Conservation (phyloP, 371 early-diverging fungal species). For the Lichtheimia hyalospora region DNA sequence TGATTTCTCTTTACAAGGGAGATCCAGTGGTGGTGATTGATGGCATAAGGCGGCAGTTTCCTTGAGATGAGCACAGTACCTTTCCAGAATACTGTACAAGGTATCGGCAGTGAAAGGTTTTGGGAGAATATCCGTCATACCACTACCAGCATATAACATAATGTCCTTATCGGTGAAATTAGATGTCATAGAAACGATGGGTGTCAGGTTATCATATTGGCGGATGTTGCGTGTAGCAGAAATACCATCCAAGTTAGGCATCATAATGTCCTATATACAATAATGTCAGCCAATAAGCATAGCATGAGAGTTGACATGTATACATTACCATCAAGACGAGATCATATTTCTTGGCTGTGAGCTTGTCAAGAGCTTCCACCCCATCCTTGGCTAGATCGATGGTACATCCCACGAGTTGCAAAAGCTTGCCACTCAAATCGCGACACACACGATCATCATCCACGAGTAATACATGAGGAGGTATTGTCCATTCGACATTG, state of each 20-base stretch:
- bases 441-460: conserved; percentile 78
- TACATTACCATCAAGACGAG: conserved; percentile 74
- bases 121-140: conserved; percentile 81
- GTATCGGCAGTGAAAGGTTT: conserved; percentile 73
- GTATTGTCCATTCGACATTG: conserved; percentile 55
- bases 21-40: too few relatives aligned
- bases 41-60: neutral
- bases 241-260: conserved; percentile 81
- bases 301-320: too few relatives aligned
- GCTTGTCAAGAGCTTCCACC: conserved; percentile 65
- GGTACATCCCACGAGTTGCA: conserved; percentile 69
- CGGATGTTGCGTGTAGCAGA: conserved; percentile 73
- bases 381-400: conserved; percentile 79
- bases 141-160: conserved; percentile 68
- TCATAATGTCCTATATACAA: conserved; percentile 63
- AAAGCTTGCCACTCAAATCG: conserved; percentile 57
- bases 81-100: conserved; percentile 58
- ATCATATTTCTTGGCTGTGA: conserved; percentile 69
- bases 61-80: conserved; percentile 62
- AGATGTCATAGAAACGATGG: conserved; percentile 83
- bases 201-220: conserved; percentile 70
- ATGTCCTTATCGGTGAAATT: conserved; percentile 69
- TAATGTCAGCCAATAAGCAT: neutral
- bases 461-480: conserved; percentile 73
- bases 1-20: too few relatives aligned